Evolutionary conservation across 768 basidiomycete species (phyloP).

Genomic region (Tephrocybe sp.): DNA sequence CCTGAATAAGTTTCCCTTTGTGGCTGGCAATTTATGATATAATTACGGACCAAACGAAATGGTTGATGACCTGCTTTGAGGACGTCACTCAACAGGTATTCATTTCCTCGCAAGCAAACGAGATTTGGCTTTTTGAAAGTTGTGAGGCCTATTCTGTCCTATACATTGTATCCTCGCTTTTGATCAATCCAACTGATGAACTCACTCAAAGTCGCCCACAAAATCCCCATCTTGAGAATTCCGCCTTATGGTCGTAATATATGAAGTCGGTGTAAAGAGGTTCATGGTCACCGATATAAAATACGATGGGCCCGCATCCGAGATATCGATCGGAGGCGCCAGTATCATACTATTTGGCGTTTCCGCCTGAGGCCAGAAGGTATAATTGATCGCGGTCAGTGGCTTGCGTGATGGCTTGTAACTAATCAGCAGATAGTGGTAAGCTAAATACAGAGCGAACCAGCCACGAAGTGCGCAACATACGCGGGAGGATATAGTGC

Average conservation of each 20-base stretch:
- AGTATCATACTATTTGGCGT: conserved; percentile 41
- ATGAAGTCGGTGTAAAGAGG: conserved; percentile 49
- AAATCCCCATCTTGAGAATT: conserved; percentile 41
- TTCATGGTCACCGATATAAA: conserved; percentile 48
- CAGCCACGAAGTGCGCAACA: conserved; percentile 5
- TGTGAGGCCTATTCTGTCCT: conserved; percentile 29
- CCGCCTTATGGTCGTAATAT: conserved; percentile 43
- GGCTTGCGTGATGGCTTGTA: conserved; percentile 26
- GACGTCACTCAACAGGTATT: conserved; percentile 35
- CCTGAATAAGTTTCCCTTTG: too few species aligned
- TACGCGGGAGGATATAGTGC: conserved; percentile 27
- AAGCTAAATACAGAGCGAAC: neutral
- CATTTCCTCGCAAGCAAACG: conserved; percentile 36
- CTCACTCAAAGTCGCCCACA: conserved; percentile 51
- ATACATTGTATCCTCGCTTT: neutral
- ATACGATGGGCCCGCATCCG: conserved; percentile 34
- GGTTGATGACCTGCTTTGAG: conserved; percentile 32
- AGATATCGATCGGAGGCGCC: conserved; percentile 28
- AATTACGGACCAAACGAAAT: conserved; percentile 31
- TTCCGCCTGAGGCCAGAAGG: conserved; percentile 33
- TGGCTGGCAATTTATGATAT: too few species aligned
- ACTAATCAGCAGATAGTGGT: neutral
- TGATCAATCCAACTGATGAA: neutral
- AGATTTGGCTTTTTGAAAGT: conserved; percentile 30
- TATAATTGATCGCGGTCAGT: conserved; percentile 34